Base-by-base conservation (phyloP, 1,139 yeast genomes). In the Protomyces arabidopsidicola region DNA sequence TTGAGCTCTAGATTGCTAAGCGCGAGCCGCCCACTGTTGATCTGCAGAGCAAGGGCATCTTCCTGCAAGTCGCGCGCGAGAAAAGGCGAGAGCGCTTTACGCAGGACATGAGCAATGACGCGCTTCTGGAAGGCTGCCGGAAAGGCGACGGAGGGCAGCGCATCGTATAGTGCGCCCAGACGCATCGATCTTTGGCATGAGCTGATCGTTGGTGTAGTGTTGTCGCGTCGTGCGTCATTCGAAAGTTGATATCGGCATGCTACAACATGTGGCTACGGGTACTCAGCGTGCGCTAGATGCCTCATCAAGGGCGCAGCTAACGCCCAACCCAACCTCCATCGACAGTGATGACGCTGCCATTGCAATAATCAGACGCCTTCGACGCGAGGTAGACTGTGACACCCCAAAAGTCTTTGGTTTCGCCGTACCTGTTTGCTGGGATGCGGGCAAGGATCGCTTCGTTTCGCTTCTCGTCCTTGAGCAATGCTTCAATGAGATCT, bases 261-360 rank as follows among this genome's bases (percentile, higher is more conserved):
- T n/a, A n/a, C n/a, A n/a, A n/a, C n/a, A n/a, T n/a, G n/a, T n/a
- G n/a, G n/a, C n/a, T n/a, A n/a, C n/a, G n/a, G n/a, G n/a, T n/a
- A n/a, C n/a, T n/a, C n/a, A n/a, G n/a, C n/a, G n/a, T n/a, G n/a
- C n/a, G n/a, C n/a, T n/a, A n/a, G n/a, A n/a, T n/a, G n/a, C n/a
- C n/a, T n/a, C n/a, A n/a, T n/a, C n/a, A n/a, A n/a, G n/a, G n/a
- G n/a, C n/a, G n/a, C n/a, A n/a, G n/a, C n/a, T 70, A 77, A 50
- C 77, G 73, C 12, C 76, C 80, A 75, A 78, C 74, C 78, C 79
- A 83, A 18, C 87, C 87, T 59, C 87, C 87, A 70, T 82, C 86
- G 42, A 84, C 86, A 59, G 78, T 72, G 31, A 84, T 69, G 55
- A 80, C 76, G 63, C 81, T 83, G 24, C 87, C 87, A 51, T 79